Conservation (phyloP, 1,284 basidiomycete genomes). For the Testicularia cyperi region DNA sequence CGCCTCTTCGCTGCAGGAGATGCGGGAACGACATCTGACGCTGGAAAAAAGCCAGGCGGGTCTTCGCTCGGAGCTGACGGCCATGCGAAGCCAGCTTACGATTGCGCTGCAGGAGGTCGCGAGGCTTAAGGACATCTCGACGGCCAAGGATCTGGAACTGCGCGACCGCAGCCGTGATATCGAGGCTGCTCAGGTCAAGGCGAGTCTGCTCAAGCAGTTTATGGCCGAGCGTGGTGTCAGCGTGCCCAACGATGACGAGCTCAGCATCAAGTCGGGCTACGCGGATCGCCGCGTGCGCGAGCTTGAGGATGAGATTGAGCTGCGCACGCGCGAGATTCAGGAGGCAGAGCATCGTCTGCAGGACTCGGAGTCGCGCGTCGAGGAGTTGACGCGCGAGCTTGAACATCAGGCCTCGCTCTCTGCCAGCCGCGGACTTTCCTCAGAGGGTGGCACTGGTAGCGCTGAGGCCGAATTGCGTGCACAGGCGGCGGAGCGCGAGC, state of each 20-base stretch:
- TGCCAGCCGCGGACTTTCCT: constrained; percentile 67
- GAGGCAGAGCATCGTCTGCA: constrained; percentile 54
- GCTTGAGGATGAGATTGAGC: constrained; percentile 56
- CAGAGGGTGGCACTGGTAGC: constrained; percentile 74
- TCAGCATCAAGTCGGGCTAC: constrained; percentile 44
- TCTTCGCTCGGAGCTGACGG: constrained; percentile 76
- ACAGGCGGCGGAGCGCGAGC: constrained; percentile 53
- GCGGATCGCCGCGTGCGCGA: constrained; percentile 50
- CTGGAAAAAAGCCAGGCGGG: constrained; percentile 72
- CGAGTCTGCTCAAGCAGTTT: constrained; percentile 79
- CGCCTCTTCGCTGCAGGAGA: constrained; percentile 67
- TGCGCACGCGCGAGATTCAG: constrained; percentile 39
- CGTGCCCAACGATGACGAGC: constrained; percentile 56
- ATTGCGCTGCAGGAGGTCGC: constrained; percentile 73
- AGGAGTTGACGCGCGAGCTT: constrained; percentile 50
- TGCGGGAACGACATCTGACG: constrained; percentile 68
- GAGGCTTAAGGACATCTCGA: constrained; percentile 65
- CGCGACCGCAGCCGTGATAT: constrained; percentile 71
- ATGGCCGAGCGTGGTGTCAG: constrained; percentile 72
- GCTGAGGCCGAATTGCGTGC: constrained; percentile 71
- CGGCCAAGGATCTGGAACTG: constrained; percentile 67
- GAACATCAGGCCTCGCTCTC: constrained; percentile 50
- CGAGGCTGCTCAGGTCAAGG: constrained; percentile 74
- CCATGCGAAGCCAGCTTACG: constrained; percentile 75
- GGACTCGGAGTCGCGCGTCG: constrained; percentile 49